A percentile compares a stretch with the other conserved stretches of the same genome.
Conservation (phyloP, 2,329 filamentous ascomycete species). For the Onygenales sp. region DNA sequence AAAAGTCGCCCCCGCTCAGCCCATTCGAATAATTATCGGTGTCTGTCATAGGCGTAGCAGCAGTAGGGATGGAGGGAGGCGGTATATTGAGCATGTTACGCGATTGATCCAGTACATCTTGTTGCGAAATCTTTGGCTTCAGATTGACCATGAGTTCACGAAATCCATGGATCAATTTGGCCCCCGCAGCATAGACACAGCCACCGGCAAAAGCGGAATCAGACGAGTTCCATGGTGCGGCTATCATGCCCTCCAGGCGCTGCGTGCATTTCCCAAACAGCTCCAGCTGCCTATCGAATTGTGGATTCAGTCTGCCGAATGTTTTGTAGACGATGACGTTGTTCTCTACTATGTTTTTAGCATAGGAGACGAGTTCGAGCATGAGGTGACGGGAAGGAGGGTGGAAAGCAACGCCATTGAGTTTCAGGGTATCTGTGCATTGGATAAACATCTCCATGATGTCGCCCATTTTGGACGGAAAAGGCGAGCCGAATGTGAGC, state of each 20-base stretch:
- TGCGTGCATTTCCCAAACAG: constrained; percentile 5
- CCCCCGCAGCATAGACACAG: constrained; percentile 10
- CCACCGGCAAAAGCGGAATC: constrained; percentile 10
- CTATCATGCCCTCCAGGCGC: not conserved
- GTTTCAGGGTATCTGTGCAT: constrained; percentile 5
- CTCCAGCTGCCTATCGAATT: constrained; percentile 6
- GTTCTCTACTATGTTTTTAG: constrained; percentile 12
- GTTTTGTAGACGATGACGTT: constrained; percentile 7
- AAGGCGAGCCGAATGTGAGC: not conserved
- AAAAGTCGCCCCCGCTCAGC: not conserved
- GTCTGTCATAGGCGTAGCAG: not conserved
- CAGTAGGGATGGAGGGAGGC: no score
- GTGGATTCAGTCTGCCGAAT: constrained; percentile 4
- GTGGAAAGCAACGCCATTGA: constrained; percentile 4
- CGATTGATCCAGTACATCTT: not conserved
- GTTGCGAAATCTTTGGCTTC: not conserved
- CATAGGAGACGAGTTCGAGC: constrained; percentile 5
- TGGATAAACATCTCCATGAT: constrained; percentile 6
- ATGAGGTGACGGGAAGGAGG: constrained; percentile 5
- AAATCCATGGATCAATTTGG: constrained; percentile 6
- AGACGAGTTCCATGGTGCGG: not conserved
- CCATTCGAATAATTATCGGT: not conserved
- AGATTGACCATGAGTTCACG: not conserved
- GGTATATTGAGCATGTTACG: not conserved
- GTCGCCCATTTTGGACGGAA: not conserved